phyloP scores from a whole-genome alignment of 306 rosid genomes.

The Casuarina cunninghamiana region DNA sequence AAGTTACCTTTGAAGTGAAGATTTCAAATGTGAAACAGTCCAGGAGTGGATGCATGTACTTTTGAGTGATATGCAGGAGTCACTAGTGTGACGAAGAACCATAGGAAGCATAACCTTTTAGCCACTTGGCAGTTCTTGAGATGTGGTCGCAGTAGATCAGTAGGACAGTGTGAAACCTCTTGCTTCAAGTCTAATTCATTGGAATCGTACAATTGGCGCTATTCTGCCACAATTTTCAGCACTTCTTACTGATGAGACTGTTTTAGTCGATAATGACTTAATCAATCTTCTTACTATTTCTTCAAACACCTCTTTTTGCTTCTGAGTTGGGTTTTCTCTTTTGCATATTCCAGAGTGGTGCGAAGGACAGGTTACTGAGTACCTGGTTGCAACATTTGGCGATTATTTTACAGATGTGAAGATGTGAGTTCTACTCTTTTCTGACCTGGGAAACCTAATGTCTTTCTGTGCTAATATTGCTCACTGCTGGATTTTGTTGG shows the following conservation, averaged over 20 bases:
- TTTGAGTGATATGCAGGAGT: background rate
- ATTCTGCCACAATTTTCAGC: conserved; percentile 23
- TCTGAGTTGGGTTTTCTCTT: conserved; percentile 21
- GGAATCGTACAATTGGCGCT: conserved; percentile 4
- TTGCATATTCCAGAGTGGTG: conserved; percentile 73
- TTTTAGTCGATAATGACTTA: background rate
- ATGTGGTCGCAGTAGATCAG: background rate
- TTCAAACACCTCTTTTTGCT: conserved; percentile 16
- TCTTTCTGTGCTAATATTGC: conserved; percentile 11
- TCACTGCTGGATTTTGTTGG: conserved; percentile 18
- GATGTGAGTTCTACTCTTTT: conserved; percentile 57
- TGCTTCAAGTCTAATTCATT: conserved; percentile 11
- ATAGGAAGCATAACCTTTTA: background rate
- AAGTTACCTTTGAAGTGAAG: too few species aligned
- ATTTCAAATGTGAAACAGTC: background rate
- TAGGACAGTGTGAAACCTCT: conserved; percentile 13
- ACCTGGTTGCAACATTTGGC: conserved; percentile 90
- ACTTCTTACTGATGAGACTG: conserved; percentile 9
- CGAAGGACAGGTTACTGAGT: conserved; percentile 91
- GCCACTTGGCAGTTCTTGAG: background rate
- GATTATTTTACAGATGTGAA: conserved; percentile 94
- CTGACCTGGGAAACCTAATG: conserved; percentile 19
- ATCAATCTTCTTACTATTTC: conserved; percentile 14
- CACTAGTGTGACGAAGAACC: background rate
- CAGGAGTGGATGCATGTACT: conserved; percentile 1